Conservation (phyloP, 306 rosid species). For the Rosa persica region DNA sequence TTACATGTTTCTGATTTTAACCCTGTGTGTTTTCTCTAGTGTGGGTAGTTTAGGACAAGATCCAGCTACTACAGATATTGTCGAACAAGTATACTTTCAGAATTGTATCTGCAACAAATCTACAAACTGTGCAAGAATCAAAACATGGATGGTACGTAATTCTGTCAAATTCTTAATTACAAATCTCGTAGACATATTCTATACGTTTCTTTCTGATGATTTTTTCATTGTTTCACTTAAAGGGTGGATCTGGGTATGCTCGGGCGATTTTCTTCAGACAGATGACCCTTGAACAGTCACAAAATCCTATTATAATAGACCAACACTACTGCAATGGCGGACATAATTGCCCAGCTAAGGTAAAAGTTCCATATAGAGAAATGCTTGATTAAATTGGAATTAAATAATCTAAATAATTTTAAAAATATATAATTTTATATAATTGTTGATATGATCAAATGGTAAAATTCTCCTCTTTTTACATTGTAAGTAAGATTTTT, state of each 20-base stretch:
- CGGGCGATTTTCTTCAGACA: constrained; percentile 2
- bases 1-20: not conserved
- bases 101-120: constrained; percentile 16
- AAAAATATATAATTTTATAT: too few relatives aligned
- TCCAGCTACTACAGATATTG: not conserved
- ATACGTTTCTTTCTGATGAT: not conserved
- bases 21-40: not conserved
- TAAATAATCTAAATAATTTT: too few relatives aligned
- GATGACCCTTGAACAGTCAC: not conserved
- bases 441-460: too few relatives aligned
- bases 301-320: constrained; percentile 6
- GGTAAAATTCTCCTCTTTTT: too few relatives aligned
- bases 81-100: constrained; percentile 15
- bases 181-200: not conserved
- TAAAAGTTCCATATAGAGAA: not conserved
- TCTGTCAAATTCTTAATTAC: not conserved
- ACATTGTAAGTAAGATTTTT: too few relatives aligned
- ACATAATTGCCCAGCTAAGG: not conserved
- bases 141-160: constrained; percentile 8
- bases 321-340: not conserved
- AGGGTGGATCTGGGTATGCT: constrained; percentile 11
- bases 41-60: constrained; percentile 22
- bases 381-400: not conserved
- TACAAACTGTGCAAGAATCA: constrained; percentile 26
- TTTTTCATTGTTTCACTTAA: not conserved